phyloP scores from a whole-genome alignment of 768 basidiomycete species.

The Hypholoma fasciculare region DNA sequence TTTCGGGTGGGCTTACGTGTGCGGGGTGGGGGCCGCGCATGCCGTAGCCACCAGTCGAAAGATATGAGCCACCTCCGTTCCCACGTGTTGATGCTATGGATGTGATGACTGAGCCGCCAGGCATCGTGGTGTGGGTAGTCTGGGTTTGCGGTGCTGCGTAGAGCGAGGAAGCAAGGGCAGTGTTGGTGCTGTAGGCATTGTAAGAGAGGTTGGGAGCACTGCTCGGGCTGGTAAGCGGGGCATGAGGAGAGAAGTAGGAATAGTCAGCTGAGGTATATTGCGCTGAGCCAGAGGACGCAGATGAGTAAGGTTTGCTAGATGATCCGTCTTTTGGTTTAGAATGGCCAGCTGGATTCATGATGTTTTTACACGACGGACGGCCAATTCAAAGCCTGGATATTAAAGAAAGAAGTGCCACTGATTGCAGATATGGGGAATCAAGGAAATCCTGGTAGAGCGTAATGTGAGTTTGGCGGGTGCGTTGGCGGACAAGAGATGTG shows the following conservation, averaged over 20 bases:
- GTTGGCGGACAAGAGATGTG: too few species aligned
- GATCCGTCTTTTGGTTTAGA: too few species aligned
- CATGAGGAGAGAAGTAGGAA: conserved; percentile 18
- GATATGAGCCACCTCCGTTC: too few species aligned
- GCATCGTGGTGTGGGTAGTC: conserved; percentile 14
- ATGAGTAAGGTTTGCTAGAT: too few species aligned
- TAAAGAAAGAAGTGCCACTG: too few species aligned
- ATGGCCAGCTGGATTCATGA: too few species aligned
- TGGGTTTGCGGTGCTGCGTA: conserved; percentile 7
- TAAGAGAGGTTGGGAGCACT: conserved; percentile 4
- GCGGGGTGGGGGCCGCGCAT: conserved; percentile 4
- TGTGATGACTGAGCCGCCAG: conserved; percentile 21
- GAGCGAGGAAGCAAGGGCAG: neutral
- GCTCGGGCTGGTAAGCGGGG: conserved; percentile 15
- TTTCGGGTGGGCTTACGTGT: conserved; percentile 12
- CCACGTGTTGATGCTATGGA: conserved; percentile 3
- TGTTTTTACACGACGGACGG: too few species aligned
- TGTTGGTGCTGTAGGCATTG: neutral
- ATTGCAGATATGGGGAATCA: too few species aligned
- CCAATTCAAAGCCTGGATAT: too few species aligned
- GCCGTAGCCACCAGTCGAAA: neutral
- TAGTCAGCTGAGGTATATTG: neutral
- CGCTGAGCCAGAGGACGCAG: too few species aligned
- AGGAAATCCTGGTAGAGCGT: too few species aligned
- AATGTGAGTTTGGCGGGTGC: too few species aligned